phyloP scores from a whole-genome alignment of 2,329 filamentous ascomycete genomes.

The Aureobasidium sp. region DNA sequence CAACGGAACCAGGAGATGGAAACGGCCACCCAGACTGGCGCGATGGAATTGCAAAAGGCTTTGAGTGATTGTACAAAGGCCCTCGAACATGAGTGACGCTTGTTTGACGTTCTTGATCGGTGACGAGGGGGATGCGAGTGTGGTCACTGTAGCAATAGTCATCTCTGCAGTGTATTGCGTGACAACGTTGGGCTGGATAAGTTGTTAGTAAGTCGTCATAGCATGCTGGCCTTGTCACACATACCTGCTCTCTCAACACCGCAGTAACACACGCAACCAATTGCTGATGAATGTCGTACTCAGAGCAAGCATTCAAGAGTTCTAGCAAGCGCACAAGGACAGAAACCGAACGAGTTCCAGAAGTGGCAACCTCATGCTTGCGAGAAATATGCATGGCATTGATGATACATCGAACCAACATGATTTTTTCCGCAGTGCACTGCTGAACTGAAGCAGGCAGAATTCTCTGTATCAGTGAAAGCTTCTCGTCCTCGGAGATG shows the following conservation, averaged over 20 bases:
- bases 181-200: conserved; percentile 30
- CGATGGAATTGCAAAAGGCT: conserved; percentile 51
- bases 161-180: conserved; percentile 40
- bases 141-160: conserved; percentile 31
- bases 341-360: neutral
- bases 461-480: neutral
- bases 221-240: neutral
- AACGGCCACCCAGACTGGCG: conserved; percentile 51
- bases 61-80: conserved; percentile 48
- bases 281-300: conserved; percentile 7
- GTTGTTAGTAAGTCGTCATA: conserved; percentile 4
- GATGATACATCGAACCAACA: conserved; percentile 8
- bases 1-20: conserved; percentile 51
- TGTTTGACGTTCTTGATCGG: conserved; percentile 24
- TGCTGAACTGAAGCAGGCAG: neutral
- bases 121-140: conserved; percentile 29
- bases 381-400: neutral
- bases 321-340: conserved; percentile 12
- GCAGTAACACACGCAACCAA: conserved; percentile 11
- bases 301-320: conserved; percentile 2
- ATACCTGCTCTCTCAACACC: conserved; percentile 18
- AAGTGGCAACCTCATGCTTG: neutral
- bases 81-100: conserved; percentile 43
- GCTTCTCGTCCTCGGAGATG: neutral
- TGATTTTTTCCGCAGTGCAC: neutral